Evolutionary conservation across 352 stramenopile species (phyloP), one percentile per base, ranked within the genome.

Genomic region (Phytopythium chamaehyphon): DNA sequence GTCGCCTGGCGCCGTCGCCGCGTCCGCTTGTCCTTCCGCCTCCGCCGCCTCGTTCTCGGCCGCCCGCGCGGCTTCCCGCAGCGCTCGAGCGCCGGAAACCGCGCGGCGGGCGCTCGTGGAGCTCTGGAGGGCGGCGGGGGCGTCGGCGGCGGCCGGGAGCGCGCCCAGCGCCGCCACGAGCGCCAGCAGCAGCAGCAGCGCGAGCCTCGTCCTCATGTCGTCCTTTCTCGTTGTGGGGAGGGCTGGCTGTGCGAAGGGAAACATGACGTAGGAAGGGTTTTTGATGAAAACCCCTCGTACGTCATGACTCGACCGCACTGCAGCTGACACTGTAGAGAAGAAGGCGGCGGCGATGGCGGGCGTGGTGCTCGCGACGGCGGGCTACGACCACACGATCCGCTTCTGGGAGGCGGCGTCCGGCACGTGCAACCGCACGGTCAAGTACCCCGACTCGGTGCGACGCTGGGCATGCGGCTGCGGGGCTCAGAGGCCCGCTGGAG

Each of bases 361-460:
- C 51, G 96, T 99, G 5, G 96, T 99, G 64, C 71, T 99, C 43
- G 96, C 95, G 42, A 99, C 96, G 11, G 96, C 90, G 35, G 96
- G 96, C 11, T 98, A 98, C 65, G 96, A 99, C 76, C 93, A 99
- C 76, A 98, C 97, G 57, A 98, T 99, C 61, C 81, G 95, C 57
- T 99, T 99, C 80, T 99, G 96, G 96, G 95, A 99, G 56, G 95
- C 96, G 14, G 90, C 95, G 0, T 97, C 84, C 14, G 95, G 96
- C 26, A 96, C 94, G 21, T 99, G 95, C 72, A 96, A 92, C 47
- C 86, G 96, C 48, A 98, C 96, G 6, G 78, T 99, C 57, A 96
- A 97, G 57, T 98, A 96, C 76, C 83, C 90, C 1, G 96, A 99
- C 72, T 98, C 88, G 69, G 83, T 94, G 64, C 6, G 72, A 21